Evolutionary conservation across 2,329 filamentous ascomycete genomes (phyloP), one percentile per base, ranked within the genome.

Genomic region (Pseudogymnoascus destructans): DNA sequence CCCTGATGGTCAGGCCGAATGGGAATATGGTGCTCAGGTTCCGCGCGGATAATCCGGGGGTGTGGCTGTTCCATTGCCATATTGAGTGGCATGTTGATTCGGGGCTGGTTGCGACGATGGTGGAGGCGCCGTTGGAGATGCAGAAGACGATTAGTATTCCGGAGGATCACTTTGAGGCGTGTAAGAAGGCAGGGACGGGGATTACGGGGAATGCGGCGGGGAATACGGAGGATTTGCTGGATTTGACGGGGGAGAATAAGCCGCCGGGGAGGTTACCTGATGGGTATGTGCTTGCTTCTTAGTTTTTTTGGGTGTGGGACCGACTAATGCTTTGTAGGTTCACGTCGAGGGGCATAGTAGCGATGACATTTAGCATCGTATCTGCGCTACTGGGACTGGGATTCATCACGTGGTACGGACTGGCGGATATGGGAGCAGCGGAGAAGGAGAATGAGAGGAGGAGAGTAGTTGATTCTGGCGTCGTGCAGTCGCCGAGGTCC

Each of bases 41-140:
- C 72, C 73, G 74, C 59, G 81, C 84, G 1, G 77, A 87, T 66
- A 87, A 87, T 63, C 81, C 85, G 9, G 84, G 83, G 65, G 74
- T 86, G 19, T 87, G 83, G 83, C 70, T 86, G 3, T 87, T 90
- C 73, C 87, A 90, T 71, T 91, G 87, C 70, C 87, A 92, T 68
- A 85, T 91, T 57, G 85, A 88, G 67, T 92, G 85, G 85, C 86
- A 89, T 67, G 74, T 87, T 59, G 72, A 77, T 1, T 81, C 81
- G 2, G 86, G 86, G n/a, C 74, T 89, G 2, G 74, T 81, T 3
- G 78, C 82, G 21, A 82, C 81, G 1, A 78, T 88, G 62, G 70
- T 86, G 61, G 84, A 86, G 69, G 78, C 80, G 0, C 84, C 83
- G 0, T 67, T 77, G 3, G 76, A 81, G 15, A 67, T 93, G 0